Percentiles rank a stretch among this genome's conserved stretches.
Evolutionary conservation across 2,329 filamentous ascomycete species (phyloP).

Genomic region (Cercospora nicotianae): DNA sequence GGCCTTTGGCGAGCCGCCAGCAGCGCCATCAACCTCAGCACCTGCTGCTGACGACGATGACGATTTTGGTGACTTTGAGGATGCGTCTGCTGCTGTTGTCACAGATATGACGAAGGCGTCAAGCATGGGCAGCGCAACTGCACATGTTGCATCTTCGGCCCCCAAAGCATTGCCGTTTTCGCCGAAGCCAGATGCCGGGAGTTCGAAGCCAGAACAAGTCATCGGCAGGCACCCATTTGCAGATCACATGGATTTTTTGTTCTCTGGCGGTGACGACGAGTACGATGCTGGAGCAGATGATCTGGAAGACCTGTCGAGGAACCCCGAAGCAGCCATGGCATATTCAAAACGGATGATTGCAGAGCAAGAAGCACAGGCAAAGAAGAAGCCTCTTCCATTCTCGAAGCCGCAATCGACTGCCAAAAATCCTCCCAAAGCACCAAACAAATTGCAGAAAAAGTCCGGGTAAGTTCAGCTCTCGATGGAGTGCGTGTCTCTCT

Average conservation of each 20-base stretch:
- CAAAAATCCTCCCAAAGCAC: constrained; percentile 18
- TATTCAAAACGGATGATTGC: constrained; percentile 38
- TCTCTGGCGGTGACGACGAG: constrained; percentile 36
- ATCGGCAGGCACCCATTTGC: constrained; percentile 37
- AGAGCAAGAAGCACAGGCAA: constrained; percentile 27
- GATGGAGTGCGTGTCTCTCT: background rate
- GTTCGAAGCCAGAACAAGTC: constrained; percentile 14
- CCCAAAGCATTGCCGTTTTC: constrained; percentile 8
- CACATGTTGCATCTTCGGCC: constrained; percentile 11
- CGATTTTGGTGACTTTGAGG: constrained; percentile 57
- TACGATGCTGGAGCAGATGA: constrained; percentile 40
- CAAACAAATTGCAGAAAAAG: constrained; percentile 33
- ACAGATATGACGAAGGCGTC: background rate
- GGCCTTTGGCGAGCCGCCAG: constrained; percentile 45
- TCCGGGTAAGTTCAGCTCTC: constrained; percentile 17
- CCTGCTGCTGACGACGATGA: constrained; percentile 43
- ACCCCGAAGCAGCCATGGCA: constrained; percentile 40
- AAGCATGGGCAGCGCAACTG: background rate
- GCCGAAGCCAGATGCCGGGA: constrained; percentile 14
- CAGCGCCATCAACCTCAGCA: background rate
- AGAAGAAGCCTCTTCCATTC: constrained; percentile 10
- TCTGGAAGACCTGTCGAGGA: constrained; percentile 35
- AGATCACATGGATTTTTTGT: constrained; percentile 38
- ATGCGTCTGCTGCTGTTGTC: constrained; percentile 33
- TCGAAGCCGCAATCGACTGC: constrained; percentile 5